Conservation (phyloP, 352 stramenopile species). For the Phytophthora sojae region DNA sequence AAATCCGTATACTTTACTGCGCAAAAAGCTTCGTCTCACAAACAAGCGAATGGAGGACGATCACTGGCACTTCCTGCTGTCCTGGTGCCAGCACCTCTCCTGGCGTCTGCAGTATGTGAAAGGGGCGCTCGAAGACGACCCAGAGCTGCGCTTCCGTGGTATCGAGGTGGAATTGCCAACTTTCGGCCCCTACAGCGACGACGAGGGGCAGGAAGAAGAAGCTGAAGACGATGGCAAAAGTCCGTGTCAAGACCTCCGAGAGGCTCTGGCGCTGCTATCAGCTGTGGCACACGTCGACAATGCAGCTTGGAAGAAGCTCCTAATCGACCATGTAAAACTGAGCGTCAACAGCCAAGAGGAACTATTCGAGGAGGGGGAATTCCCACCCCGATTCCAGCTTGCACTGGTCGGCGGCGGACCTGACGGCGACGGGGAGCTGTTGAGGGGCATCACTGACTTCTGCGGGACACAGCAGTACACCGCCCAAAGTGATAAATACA, state of each 20-base stretch:
- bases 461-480: conserved; percentile 31
- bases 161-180: conserved; percentile 27
- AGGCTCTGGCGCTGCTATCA: conserved; percentile 25
- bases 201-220: conserved; percentile 1
- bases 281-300: conserved; percentile 39
- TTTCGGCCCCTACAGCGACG: conserved; percentile 10
- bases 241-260: conserved; percentile 13
- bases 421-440: conserved; percentile 14
- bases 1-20: background rate
- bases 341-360: conserved; percentile 22
- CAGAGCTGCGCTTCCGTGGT: conserved; percentile 22
- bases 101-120: conserved; percentile 23
- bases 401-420: conserved; percentile 2
- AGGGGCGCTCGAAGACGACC: conserved; percentile 10
- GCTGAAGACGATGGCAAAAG: background rate
- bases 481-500: conserved; percentile 22
- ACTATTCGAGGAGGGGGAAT: conserved; percentile 16
- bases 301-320: conserved; percentile 27
- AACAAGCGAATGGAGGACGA: conserved; percentile 12
- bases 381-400: conserved; percentile 31
- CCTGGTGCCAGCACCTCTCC: conserved; percentile 26
- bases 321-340: conserved; percentile 22
- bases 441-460: conserved; percentile 23
- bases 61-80: conserved; percentile 34
- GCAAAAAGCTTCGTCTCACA: background rate